Conservation (phyloP, 129 eudicot genomes). For the Sambucus nigra region DNA sequence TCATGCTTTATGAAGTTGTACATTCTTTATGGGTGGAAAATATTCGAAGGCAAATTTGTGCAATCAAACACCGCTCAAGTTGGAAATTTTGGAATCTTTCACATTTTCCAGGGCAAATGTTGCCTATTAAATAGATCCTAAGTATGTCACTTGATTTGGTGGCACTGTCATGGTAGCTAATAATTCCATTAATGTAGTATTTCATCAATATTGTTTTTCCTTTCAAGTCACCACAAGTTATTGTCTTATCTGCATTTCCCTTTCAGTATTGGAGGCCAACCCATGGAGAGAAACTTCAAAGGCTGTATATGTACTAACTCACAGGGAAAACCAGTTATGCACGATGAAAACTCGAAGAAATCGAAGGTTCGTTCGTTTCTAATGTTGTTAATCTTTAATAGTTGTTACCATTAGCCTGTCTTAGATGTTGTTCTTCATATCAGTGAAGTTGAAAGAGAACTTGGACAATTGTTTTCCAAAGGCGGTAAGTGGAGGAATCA, state of each 20-base stretch:
- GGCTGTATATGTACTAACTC: slow-evolving; percentile 91
- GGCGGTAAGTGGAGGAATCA: slow-evolving; percentile 51
- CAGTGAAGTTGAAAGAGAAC: slow-evolving; percentile 97
- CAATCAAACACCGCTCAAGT: too few species aligned
- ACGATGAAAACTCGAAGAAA: slow-evolving; percentile 95
- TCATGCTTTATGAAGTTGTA: too few species aligned
- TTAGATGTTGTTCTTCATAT: slow-evolving; percentile 6
- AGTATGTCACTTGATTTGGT: too few species aligned
- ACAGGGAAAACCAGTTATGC: slow-evolving; percentile 85
- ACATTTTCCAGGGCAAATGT: too few species aligned
- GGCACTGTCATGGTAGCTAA: not conserved
- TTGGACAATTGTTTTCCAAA: slow-evolving; percentile 76
- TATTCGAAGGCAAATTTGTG: too few species aligned
- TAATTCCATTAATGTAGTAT: not conserved
- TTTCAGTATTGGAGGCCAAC: slow-evolving; percentile 75
- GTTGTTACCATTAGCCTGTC: not conserved
- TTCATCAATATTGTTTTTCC: not conserved
- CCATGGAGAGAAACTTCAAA: slow-evolving; percentile 95
- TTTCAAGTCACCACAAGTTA: slow-evolving; percentile 3
- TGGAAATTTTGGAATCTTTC: too few species aligned
- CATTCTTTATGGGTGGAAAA: too few species aligned
- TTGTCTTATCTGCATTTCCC: not conserved
- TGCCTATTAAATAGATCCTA: too few species aligned
- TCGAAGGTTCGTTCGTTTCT: slow-evolving; percentile 53
- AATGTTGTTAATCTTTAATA: not conserved